Percentiles rank a stretch among this genome's conserved stretches.
Conservation (phyloP, 305 asterid species). For the Andrographis paniculata region DNA sequence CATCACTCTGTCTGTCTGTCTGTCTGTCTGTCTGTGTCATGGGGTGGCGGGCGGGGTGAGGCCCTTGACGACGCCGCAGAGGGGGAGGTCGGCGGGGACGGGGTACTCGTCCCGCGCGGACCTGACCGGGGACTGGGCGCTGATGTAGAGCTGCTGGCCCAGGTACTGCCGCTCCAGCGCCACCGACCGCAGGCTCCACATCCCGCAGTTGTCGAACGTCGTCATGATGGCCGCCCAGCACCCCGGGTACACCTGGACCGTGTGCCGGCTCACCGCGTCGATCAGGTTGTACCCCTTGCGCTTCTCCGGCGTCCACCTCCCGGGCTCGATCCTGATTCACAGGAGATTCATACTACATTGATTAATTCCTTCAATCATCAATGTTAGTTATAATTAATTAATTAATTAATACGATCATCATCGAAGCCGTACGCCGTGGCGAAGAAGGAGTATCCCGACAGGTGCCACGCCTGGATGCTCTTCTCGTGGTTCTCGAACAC, state of each 20-base stretch:
- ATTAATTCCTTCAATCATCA: too few species aligned
- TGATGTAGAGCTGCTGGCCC: not conserved
- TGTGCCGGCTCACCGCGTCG: conserved; percentile 29
- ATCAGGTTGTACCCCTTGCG: conserved; percentile 26
- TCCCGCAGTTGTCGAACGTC: not conserved
- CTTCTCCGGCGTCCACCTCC: conserved; percentile 24
- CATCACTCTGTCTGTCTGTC: too few species aligned
- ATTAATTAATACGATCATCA: too few species aligned
- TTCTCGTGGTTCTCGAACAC: conserved; percentile 33
- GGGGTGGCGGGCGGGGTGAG: not conserved
- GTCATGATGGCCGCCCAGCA: not conserved
- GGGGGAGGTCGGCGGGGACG: not conserved
- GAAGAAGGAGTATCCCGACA: conserved; percentile 32
- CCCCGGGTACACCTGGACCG: conserved; percentile 10
- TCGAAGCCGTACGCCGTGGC: conserved; percentile 27
- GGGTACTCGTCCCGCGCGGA: not conserved
- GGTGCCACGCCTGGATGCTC: conserved; percentile 30
- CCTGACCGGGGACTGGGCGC: not conserved
- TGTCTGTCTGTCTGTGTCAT: too few species aligned
- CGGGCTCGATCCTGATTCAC: conserved; percentile 22
- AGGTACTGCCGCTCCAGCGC: not conserved
- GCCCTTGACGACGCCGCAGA: not conserved
- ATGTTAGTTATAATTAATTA: not conserved
- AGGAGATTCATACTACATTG: not conserved
- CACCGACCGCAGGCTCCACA: not conserved